phyloP scores from a whole-genome alignment of 148 eudicot species.

The Hydrangea macrophylla region DNA sequence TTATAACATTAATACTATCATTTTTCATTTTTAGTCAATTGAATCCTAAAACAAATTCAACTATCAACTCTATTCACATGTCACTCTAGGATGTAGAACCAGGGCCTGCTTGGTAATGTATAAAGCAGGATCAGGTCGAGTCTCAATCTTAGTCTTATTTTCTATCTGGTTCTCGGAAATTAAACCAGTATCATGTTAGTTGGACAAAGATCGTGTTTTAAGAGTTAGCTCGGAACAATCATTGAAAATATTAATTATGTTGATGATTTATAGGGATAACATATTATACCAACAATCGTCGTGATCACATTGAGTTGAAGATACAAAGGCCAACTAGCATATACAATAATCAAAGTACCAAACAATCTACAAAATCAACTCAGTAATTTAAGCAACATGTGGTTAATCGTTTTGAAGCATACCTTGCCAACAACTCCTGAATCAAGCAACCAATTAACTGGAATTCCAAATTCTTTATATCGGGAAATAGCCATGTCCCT shows the following conservation, averaged over 20 bases:
- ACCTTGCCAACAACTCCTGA: slow-evolving; percentile 97
- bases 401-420: slow-evolving; percentile 5
- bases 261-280: background rate
- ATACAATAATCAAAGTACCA: background rate
- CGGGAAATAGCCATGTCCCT: slow-evolving; percentile 94
- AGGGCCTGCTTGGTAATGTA: too few relatives aligned
- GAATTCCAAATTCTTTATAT: slow-evolving; percentile 89
- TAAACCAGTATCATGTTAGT: too few relatives aligned
- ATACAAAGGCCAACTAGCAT: background rate
- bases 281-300: background rate
- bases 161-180: too few relatives aligned
- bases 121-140: too few relatives aligned
- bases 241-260: background rate
- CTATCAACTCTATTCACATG: background rate
- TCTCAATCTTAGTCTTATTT: too few relatives aligned
- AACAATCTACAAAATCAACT: background rate
- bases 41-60: background rate
- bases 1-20: background rate
- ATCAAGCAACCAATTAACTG: slow-evolving; percentile 83
- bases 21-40: background rate
- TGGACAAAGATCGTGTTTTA: too few relatives aligned
- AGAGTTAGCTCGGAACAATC: background rate
- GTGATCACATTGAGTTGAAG: too few relatives aligned
- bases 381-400: background rate
- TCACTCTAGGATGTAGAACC: background rate